Percentiles rank a stretch among this genome's conserved stretches.
These are phyloP conservation scores for Beauveria scarabaeidicola DNA, from an alignment of 2,329 filamentous ascomycete species.

Conservation along the genomic window DNA sequence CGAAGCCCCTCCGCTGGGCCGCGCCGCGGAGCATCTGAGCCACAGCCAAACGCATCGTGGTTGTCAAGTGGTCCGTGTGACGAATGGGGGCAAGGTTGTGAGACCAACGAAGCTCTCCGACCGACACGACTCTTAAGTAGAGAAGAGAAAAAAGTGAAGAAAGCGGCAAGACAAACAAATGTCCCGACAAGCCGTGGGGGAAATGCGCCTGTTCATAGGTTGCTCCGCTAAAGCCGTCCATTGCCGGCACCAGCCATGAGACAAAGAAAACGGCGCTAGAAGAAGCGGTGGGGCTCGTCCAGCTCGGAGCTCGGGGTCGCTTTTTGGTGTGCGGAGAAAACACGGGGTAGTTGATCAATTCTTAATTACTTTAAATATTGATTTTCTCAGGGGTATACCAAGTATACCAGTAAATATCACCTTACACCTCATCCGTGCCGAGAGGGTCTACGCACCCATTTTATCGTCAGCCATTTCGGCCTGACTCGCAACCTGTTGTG, in stretches of 20 bases:
- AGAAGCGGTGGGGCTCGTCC: not conserved
- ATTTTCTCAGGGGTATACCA: too few species aligned
- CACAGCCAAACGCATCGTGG: slow-evolving; percentile 10
- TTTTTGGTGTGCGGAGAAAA: not conserved
- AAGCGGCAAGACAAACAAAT: not conserved
- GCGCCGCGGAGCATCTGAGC: slow-evolving; percentile 13
- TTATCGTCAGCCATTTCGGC: too few species aligned
- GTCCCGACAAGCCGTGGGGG: slow-evolving; percentile 10
- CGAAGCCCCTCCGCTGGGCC: slow-evolving; percentile 40
- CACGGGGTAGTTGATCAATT: not conserved
- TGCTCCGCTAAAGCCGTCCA: slow-evolving; percentile 25
- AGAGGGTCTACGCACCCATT: too few species aligned
- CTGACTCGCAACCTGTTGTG: not conserved
- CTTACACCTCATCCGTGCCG: too few species aligned
- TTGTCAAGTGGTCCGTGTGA: not conserved
- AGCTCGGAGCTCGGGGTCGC: not conserved
- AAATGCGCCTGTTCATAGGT: slow-evolving; percentile 19
- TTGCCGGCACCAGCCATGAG: slow-evolving; percentile 21
- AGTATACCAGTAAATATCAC: too few species aligned
- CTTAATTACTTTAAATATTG: too few species aligned
- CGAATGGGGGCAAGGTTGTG: not conserved
- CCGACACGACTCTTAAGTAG: not conserved
- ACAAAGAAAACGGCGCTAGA: not conserved
- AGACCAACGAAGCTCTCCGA: not conserved
- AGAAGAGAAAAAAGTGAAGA: not conserved